Base-by-base conservation (phyloP, 805 yeast genomes). In the Candida dajiaensis region DNA sequence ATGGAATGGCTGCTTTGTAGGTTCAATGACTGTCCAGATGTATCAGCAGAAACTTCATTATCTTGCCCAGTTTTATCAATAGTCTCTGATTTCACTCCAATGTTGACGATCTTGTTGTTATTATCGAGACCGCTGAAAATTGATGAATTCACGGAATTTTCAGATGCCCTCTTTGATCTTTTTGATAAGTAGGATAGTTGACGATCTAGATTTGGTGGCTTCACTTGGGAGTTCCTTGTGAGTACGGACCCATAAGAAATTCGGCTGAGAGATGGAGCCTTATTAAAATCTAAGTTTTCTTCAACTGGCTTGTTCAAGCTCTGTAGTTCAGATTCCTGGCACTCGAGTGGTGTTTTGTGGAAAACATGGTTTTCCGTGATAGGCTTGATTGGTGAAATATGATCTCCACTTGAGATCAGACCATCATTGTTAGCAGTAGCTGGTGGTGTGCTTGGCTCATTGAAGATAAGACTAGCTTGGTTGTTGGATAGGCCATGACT, bases 391-490 rank as follows among this genome's bases (percentile, higher is more conserved):
- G 64, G 64, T 2, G 64, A 58, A 3, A 51, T 48, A 33, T 54
- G 57, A 25, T 61, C 61, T 1, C 61, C 58, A 1, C 61, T 55
- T 21, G 61, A 57, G 9, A 59, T 55, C n/a, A 56, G 26, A 4
- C 54, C 59, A 18, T 56, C 56, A 4, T 50, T 47, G 3, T 44
- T 26, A 7, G 51, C 42, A 25, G 41, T 29, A 9, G 42, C 25
- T 2, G 61, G 52, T 22, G 64, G 64, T 1, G 63, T 60, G n/a
- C 42, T 46, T 33, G 64, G 62, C 25, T 57, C 63, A 41, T 52
- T 42, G 8, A 50, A 35, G 3, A 38, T 2, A 20, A 48, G 52
- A 43, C 53, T 57, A 10, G 39, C 28, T 21, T 50, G 47, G 16
- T 43, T 38, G 3, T 23, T 48, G 21, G 48, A 40, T n/a, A 28